Percentiles rank a stretch among this genome's conserved stretches.
Conservation (phyloP, 2,329 filamentous ascomycete genomes). For the Fusarium virguliforme region DNA sequence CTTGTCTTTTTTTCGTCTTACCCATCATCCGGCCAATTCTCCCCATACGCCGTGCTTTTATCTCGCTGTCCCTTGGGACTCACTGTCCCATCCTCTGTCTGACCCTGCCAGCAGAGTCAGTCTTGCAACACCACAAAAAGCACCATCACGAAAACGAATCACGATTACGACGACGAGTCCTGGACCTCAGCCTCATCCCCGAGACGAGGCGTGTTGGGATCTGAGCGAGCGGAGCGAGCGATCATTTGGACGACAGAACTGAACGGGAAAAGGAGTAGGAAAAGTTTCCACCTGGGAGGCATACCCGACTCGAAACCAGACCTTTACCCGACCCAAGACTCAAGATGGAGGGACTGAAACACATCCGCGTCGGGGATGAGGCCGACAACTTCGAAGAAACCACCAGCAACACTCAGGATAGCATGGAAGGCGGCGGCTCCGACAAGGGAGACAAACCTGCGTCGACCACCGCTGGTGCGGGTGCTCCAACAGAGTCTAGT, state of each 20-base stretch:
- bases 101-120: conserved; percentile 8
- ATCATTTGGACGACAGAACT: background rate
- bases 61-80: conserved; percentile 31
- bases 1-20: conserved; percentile 19
- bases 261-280: background rate
- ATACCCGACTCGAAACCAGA: conserved; percentile 9
- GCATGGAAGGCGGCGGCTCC: background rate
- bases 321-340: background rate
- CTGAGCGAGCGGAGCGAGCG: conserved; percentile 12
- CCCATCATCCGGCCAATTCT: conserved; percentile 17
- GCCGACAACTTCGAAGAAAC: conserved; percentile 15
- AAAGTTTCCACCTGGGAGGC: background rate
- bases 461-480: background rate
- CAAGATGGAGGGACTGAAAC: conserved; percentile 35
- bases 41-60: conserved; percentile 11
- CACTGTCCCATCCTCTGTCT: conserved; percentile 16
- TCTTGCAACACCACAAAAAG: conserved; percentile 10
- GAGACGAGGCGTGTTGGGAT: background rate
- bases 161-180: conserved; percentile 16
- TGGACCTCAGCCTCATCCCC: conserved; percentile 2
- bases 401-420: background rate
- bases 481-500: background rate
- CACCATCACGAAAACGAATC: conserved; percentile 16
- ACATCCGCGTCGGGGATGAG: conserved; percentile 14
- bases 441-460: background rate